Conservation (phyloP, 331 rosid species). For the Spiraea crenata region DNA sequence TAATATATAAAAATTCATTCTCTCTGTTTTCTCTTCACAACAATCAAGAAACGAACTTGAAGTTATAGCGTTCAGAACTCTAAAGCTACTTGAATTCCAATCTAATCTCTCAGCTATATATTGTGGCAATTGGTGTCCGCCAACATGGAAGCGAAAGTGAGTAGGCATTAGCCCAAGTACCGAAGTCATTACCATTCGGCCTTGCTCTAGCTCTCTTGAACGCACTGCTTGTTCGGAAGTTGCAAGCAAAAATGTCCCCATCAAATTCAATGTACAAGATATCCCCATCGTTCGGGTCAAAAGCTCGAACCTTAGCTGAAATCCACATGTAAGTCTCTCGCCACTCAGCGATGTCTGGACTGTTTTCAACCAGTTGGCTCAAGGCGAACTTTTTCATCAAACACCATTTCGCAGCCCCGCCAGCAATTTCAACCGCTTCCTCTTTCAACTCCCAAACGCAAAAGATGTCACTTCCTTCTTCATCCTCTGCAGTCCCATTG, state of each 20-base stretch:
- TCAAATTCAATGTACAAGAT: not conserved
- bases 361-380: not conserved
- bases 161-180: not conserved
- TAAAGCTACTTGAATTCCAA: no score
- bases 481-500: not conserved
- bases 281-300: conserved; percentile 1
- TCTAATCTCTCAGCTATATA: no score
- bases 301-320: not conserved
- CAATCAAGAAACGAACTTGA: no score
- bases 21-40: no score
- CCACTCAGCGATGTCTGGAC: not conserved
- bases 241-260: not conserved
- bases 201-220: not conserved
- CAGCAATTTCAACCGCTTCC: not conserved
- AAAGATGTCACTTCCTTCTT: not conserved
- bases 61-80: no score
- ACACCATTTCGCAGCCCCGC: not conserved
- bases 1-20: no score
- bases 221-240: not conserved
- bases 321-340: not conserved
- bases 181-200: not conserved
- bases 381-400: not conserved
- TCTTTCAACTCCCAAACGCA: conserved; percentile 1
- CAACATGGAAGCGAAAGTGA: not conserved
- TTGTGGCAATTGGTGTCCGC: not conserved